These are phyloP conservation scores for Macrolepiota fuliginosa DNA, from an alignment of 768 basidiomycete species.

Conservation along the genomic window DNA sequence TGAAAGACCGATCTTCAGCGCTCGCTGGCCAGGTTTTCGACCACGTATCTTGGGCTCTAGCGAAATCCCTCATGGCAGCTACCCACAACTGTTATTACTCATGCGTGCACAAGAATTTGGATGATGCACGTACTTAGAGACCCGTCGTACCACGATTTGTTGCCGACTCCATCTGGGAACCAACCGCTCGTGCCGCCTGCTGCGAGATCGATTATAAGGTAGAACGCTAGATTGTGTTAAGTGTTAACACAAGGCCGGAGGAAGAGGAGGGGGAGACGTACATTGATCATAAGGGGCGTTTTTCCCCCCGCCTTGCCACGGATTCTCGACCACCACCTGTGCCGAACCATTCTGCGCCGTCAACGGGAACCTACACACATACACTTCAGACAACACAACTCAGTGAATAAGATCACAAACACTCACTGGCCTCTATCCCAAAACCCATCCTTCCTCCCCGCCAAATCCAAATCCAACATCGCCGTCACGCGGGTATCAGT, in stretches of 20 bases:
- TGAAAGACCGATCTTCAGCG: constrained; percentile 59
- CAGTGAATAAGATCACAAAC: too few relatives aligned
- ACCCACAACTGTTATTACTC: background rate
- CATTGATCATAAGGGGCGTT: constrained; percentile 82
- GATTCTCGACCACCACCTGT: constrained; percentile 54
- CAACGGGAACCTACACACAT: constrained; percentile 65
- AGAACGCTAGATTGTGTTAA: constrained; percentile 53
- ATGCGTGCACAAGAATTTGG: background rate
- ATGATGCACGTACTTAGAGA: constrained; percentile 39
- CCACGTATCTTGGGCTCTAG: constrained; percentile 60
- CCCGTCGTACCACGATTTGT: constrained; percentile 76
- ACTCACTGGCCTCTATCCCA: constrained; percentile 55
- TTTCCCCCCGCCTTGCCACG: constrained; percentile 57
- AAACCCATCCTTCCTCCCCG: constrained; percentile 33
- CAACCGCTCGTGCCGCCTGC: constrained; percentile 85
- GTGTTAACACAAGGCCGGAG: too few relatives aligned
- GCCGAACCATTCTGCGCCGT: constrained; percentile 57
- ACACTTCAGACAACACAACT: too few relatives aligned
- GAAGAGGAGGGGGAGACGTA: constrained; percentile 28
- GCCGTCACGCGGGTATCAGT: constrained; percentile 69
- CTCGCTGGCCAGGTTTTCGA: constrained; percentile 64
- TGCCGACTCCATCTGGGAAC: constrained; percentile 80
- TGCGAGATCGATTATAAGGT: constrained; percentile 71
- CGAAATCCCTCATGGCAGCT: constrained; percentile 74
- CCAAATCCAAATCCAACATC: constrained; percentile 59